phyloP scores from a whole-genome alignment of 2,329 filamentous ascomycete species.

The Bipolaris gigantea region DNA sequence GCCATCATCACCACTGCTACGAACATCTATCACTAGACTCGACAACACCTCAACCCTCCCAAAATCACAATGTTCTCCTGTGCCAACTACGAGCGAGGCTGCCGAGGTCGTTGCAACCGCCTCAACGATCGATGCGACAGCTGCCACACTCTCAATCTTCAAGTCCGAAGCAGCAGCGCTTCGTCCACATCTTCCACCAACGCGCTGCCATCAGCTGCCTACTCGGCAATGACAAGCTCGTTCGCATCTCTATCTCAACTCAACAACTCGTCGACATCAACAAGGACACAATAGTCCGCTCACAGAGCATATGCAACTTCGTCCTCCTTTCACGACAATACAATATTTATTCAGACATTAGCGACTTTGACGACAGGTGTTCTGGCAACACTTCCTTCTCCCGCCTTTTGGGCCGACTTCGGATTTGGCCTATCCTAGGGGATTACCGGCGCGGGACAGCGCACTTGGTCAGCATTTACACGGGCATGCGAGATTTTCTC shows the following conservation, averaged over 20 bases:
- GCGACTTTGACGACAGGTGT: conserved; percentile 30
- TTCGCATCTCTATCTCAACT: conserved; percentile 46
- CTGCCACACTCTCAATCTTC: conserved; percentile 47
- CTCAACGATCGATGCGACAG: conserved; percentile 43
- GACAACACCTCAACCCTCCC: background rate
- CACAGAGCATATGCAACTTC: background rate
- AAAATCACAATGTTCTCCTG: conserved; percentile 47
- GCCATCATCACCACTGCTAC: background rate
- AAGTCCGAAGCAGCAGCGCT: conserved; percentile 37
- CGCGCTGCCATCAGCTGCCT: conserved; percentile 29
- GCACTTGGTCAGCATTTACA: conserved; percentile 14
- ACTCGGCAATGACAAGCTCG: conserved; percentile 46
- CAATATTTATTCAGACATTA: conserved; percentile 17
- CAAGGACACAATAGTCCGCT: conserved; percentile 26
- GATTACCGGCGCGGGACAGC: background rate
- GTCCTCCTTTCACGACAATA: conserved; percentile 15
- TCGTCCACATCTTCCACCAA: conserved; percentile 39
- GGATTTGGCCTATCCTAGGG: background rate
- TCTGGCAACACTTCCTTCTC: conserved; percentile 11
- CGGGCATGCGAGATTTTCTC: background rate
- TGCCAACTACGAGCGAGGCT: conserved; percentile 50
- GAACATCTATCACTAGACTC: background rate
- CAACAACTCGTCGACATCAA: conserved; percentile 23
- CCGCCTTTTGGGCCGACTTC: background rate
- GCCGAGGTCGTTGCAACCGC: conserved; percentile 47